phyloP scores from a whole-genome alignment of 2,329 filamentous ascomycete species.

The Cercospora beticola region DNA sequence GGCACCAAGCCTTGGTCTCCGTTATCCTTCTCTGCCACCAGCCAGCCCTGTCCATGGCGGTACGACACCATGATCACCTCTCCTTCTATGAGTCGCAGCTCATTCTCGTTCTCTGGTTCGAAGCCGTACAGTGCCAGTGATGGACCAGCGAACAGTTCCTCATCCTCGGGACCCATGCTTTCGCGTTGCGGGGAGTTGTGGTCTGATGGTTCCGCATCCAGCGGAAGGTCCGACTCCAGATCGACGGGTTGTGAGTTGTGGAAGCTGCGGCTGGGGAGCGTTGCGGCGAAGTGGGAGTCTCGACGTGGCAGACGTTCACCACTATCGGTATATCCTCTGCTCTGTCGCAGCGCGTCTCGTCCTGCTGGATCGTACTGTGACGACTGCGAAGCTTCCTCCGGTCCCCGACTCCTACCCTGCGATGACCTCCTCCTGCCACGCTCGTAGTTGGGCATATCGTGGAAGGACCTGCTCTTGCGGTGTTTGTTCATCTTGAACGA shows the following conservation, averaged over 20 bases:
- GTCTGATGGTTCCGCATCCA: constrained; percentile 31
- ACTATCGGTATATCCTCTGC: constrained; percentile 32
- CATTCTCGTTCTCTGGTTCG: constrained; percentile 91
- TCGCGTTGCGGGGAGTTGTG: constrained; percentile 32
- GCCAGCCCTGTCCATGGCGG: constrained; percentile 92
- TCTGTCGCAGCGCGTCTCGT: constrained; percentile 33
- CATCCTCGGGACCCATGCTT: constrained; percentile 60
- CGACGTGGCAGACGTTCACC: constrained; percentile 29
- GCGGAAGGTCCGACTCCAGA: constrained; percentile 32
- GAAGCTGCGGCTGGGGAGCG: constrained; percentile 32
- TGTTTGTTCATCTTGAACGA: constrained; percentile 32
- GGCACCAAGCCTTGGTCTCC: constrained; percentile 92
- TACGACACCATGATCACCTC: constrained; percentile 97
- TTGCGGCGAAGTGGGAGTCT: constrained; percentile 55
- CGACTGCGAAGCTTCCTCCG: constrained; percentile 38
- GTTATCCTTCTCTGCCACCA: constrained; percentile 94
- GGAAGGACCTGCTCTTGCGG: constrained; percentile 64
- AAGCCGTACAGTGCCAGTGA: constrained; percentile 96
- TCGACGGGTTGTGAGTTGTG: constrained; percentile 25
- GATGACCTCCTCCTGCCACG: constrained; percentile 40
- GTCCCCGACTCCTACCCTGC: constrained; percentile 49
- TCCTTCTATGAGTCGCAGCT: constrained; percentile 86
- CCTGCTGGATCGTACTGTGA: constrained; percentile 34
- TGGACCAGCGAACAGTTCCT: constrained; percentile 97
- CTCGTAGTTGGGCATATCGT: constrained; percentile 84